A percentile compares a stretch with the other conserved stretches of the same genome.
Conservation (phyloP, 768 basidiomycete genomes). For the Xerocomellus chrysenteron region DNA sequence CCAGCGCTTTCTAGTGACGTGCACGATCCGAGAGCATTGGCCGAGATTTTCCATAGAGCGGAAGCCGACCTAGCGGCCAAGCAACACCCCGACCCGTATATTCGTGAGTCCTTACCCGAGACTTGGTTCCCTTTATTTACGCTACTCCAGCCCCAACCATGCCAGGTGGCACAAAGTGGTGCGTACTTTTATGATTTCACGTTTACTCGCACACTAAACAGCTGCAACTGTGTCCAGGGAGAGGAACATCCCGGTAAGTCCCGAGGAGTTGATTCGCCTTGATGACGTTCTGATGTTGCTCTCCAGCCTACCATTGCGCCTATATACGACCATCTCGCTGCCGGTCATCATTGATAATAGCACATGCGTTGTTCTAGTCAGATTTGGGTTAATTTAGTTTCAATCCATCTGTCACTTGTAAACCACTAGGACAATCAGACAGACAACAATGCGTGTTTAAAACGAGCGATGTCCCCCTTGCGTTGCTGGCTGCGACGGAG, state of each 20-base stretch:
- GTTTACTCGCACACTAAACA: neutral
- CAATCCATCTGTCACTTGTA: neutral
- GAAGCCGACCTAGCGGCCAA: conserved; percentile 67
- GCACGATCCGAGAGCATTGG: conserved; percentile 79
- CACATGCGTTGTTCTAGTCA: neutral
- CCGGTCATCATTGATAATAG: conserved; percentile 27
- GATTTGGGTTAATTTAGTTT: neutral
- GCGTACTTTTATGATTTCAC: conserved; percentile 30
- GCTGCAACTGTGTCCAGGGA: conserved; percentile 50
- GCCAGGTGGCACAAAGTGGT: conserved; percentile 98
- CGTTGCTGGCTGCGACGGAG: neutral
- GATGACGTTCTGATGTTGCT: neutral
- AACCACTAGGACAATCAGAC: neutral
- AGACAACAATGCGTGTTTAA: neutral
- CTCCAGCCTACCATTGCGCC: conserved; percentile 60
- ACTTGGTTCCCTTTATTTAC: neutral
- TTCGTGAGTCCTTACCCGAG: conserved; percentile 57
- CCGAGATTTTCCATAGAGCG: conserved; percentile 72
- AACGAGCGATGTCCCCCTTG: neutral
- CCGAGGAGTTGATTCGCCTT: neutral
- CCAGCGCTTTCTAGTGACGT: conserved; percentile 55
- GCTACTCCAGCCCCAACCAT: conserved; percentile 61
- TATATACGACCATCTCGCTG: conserved; percentile 58
- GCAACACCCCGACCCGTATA: conserved; percentile 91
- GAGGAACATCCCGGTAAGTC: conserved; percentile 74